phyloP scores from a whole-genome alignment of 805 yeast species.

The Wickerhamomyces xylosicus region DNA sequence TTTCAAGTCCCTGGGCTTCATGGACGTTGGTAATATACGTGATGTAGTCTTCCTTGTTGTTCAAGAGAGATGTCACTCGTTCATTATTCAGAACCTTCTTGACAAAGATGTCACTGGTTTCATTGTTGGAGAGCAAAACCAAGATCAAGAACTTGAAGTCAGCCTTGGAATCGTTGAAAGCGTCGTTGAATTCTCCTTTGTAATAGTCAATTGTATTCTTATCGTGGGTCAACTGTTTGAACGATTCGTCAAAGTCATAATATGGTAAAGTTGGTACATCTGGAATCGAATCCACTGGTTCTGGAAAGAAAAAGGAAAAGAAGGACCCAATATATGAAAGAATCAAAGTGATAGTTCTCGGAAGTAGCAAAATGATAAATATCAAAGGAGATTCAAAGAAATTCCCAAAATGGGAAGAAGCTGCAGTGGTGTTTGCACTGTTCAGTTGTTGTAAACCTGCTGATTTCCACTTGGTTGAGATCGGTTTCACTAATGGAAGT shows the following conservation, averaged over 20 bases:
- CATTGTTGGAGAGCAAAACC: slow-evolving; percentile 10
- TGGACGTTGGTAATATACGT: slow-evolving; percentile 57
- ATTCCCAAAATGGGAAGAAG: slow-evolving; percentile 7
- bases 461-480: slow-evolving; percentile 20
- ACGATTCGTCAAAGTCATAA: slow-evolving; percentile 9
- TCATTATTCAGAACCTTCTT: slow-evolving; percentile 35
- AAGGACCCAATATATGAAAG: slow-evolving; percentile 28
- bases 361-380: slow-evolving; percentile 44
- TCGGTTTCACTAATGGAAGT: slow-evolving; percentile 22
- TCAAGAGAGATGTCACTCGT: slow-evolving; percentile 28
- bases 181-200: slow-evolving; percentile 15
- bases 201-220: slow-evolving; percentile 4
- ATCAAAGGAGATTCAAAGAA: slow-evolving; percentile 27
- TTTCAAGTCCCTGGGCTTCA: slow-evolving; percentile 56
- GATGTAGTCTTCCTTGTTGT: slow-evolving; percentile 29
- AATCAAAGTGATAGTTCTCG: slow-evolving; percentile 35
- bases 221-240: slow-evolving; percentile 10
- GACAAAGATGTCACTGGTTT: slow-evolving; percentile 28
- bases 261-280: slow-evolving; percentile 14
- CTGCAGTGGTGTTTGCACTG: neutral
- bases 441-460: slow-evolving; percentile 6
- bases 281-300: slow-evolving; percentile 22
- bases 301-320: slow-evolving; percentile 25
- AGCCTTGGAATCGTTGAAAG: slow-evolving; percentile 9
- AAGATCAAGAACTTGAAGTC: slow-evolving; percentile 14